These are phyloP conservation scores for Saxophila tyrrhenica DNA, from an alignment of 495 filamentous ascomycete genomes.

Conservation along the genomic window DNA sequence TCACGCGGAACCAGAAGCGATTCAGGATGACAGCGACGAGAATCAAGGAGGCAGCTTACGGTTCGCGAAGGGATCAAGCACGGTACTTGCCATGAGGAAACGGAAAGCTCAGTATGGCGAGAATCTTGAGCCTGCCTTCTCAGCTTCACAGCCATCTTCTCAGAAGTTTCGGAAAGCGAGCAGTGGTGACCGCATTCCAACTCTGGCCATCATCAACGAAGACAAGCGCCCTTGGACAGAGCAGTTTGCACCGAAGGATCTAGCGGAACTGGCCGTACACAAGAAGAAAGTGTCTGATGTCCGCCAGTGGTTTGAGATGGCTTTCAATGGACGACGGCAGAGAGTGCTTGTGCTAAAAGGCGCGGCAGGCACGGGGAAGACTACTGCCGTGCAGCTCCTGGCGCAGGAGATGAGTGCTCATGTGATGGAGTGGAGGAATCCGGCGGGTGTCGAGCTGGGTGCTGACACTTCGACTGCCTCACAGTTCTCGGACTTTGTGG, in stretches of 20 bases:
- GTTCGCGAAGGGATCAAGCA: constrained; percentile 13
- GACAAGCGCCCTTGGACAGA: constrained; percentile 68
- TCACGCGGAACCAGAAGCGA: constrained; percentile 30
- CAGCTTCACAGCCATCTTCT: constrained; percentile 13
- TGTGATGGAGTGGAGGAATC: constrained; percentile 85
- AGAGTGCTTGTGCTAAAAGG: constrained; percentile 76
- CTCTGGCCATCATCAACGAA: constrained; percentile 25
- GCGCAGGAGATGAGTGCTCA: constrained; percentile 60
- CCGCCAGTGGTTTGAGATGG: constrained; percentile 63
- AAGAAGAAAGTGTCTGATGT: constrained; percentile 89
- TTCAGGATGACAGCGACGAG: constrained; percentile 32
- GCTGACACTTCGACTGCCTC: constrained; percentile 51
- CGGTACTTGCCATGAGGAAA: constrained; percentile 23
- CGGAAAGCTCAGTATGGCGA: constrained; percentile 10
- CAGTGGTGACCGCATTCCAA: constrained; percentile 11
- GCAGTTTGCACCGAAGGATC: constrained; percentile 55
- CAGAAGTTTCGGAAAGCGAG: constrained; percentile 31
- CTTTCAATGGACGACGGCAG: constrained; percentile 48
- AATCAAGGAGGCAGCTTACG: constrained; percentile 12
- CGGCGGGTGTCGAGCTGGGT: constrained; percentile 45
- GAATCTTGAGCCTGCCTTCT: background rate
- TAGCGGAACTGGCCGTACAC: constrained; percentile 84
- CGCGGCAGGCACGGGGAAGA: constrained; percentile 88
- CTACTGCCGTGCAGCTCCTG: constrained; percentile 67
- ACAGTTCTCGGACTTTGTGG: constrained; percentile 86